Conservation (phyloP, 2,329 filamentous ascomycete species). For the Hymenoscyphus salicellus region DNA sequence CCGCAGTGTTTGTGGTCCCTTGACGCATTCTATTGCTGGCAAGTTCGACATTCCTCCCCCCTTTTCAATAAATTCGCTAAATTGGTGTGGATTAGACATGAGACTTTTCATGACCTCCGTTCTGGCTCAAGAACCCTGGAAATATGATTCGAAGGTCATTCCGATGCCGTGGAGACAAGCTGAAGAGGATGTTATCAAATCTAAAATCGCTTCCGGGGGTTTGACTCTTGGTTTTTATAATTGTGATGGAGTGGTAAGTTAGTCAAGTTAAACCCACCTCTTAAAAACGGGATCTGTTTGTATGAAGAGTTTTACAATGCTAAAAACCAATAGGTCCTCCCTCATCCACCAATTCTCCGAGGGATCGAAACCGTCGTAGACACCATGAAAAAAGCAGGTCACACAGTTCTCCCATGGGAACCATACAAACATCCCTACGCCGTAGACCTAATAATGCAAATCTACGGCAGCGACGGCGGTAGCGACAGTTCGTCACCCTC, state of each 20-base stretch:
- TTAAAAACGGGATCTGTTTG: not conserved
- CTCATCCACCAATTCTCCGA: conserved; percentile 38
- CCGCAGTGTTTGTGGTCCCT: conserved; percentile 35
- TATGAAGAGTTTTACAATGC: not conserved
- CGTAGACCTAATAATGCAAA: conserved; percentile 25
- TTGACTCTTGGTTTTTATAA: too few species aligned
- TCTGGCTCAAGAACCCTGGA: conserved; percentile 37
- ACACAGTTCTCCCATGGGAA: conserved; percentile 35
- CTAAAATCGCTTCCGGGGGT: too few species aligned
- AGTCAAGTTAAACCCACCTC: not conserved
- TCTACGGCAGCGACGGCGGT: conserved; percentile 32
- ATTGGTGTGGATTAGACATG: conserved; percentile 25
- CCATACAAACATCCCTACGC: conserved; percentile 37
- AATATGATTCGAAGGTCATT: conserved; percentile 39
- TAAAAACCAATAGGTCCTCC: conserved; percentile 18
- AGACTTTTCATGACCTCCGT: conserved; percentile 38
- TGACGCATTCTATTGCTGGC: conserved; percentile 16
- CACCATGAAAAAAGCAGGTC: conserved; percentile 36
- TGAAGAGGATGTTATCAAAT: conserved; percentile 16
- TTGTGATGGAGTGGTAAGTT: too few species aligned
- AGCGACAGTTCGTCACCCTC: conserved; percentile 18
- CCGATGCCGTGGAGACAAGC: conserved; percentile 39
- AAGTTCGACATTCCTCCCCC: too few species aligned
- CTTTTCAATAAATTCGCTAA: too few species aligned
- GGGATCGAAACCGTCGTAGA: conserved; percentile 34